Percentiles rank a stretch among this genome's conserved stretches.
Evolutionary conservation across 2,329 filamentous ascomycete genomes (phyloP).

Genomic region (Colletotrichum orchidophilum): DNA sequence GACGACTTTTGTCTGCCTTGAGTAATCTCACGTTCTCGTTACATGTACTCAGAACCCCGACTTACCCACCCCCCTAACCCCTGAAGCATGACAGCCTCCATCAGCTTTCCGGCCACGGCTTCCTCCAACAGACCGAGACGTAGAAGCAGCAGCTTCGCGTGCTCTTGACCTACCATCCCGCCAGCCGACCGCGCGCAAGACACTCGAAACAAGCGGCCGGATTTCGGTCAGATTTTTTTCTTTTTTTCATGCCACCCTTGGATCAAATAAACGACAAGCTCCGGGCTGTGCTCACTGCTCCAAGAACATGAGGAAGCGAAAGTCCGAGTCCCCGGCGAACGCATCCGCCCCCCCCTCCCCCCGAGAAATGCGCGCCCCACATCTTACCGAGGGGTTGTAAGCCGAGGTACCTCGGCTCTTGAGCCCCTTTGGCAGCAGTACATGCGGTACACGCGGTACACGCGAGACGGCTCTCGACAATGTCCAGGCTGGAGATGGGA

Average conservation of each 20-base stretch:
- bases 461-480: neutral
- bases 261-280: neutral
- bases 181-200: neutral
- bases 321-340: neutral
- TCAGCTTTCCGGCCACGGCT: neutral
- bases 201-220: neutral
- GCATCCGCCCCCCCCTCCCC: neutral
- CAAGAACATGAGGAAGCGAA: too few species aligned
- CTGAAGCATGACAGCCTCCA: neutral
- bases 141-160: neutral
- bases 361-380: neutral
- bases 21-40: neutral
- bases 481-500: neutral
- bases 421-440: neutral
- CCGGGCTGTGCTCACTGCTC: neutral
- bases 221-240: neutral
- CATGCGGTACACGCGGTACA: constrained; percentile 24
- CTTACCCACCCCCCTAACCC: too few species aligned
- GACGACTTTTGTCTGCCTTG: constrained; percentile 4
- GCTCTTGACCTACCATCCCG: neutral
- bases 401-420: constrained; percentile 25
- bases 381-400: neutral
- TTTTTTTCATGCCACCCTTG: too few species aligned
- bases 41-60: too few species aligned
- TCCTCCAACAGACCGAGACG: neutral